phyloP scores from a whole-genome alignment of 805 yeast genomes.

The Saccharomycopsis fibuligera region DNA sequence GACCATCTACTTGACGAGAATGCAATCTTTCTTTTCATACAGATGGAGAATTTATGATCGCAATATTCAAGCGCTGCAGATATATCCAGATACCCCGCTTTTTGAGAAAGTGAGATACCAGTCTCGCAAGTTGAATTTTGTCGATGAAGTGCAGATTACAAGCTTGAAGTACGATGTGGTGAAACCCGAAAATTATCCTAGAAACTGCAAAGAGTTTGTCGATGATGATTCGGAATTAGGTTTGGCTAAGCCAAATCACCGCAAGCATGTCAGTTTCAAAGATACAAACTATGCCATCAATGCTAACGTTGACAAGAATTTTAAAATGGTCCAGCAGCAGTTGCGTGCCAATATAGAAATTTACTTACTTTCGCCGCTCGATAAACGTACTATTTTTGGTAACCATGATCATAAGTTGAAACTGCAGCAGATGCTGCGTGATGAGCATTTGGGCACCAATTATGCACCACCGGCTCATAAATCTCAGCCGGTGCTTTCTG shows the following conservation, averaged over 20 bases:
- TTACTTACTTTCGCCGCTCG: neutral
- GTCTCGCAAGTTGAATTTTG: conserved; percentile 8
- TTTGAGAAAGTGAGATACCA: conserved; percentile 1
- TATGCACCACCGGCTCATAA: no score
- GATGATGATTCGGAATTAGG: conserved; percentile 1
- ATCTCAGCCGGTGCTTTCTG: neutral
- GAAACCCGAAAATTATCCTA: conserved; percentile 9
- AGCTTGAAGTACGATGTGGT: neutral
- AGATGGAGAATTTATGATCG: conserved; percentile 6
- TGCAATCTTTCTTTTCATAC: conserved; percentile 4
- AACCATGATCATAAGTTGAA: neutral
- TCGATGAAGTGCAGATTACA: conserved; percentile 3
- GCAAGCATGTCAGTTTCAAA: conserved; percentile 5
- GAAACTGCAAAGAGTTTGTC: neutral
- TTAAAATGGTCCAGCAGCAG: neutral
- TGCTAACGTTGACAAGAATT: conserved; percentile 6
- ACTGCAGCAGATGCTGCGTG: no score
- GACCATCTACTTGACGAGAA: conserved; percentile 9
- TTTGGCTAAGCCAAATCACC: conserved; percentile 5
- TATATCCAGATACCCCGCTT: conserved; percentile 9
- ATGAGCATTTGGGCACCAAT: no score
- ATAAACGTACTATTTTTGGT: no score
- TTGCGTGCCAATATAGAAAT: neutral
- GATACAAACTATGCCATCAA: conserved; percentile 4
- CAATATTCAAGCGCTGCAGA: neutral